phyloP scores from a whole-genome alignment of 768 basidiomycete species.

The Mrakia blollopis region DNA sequence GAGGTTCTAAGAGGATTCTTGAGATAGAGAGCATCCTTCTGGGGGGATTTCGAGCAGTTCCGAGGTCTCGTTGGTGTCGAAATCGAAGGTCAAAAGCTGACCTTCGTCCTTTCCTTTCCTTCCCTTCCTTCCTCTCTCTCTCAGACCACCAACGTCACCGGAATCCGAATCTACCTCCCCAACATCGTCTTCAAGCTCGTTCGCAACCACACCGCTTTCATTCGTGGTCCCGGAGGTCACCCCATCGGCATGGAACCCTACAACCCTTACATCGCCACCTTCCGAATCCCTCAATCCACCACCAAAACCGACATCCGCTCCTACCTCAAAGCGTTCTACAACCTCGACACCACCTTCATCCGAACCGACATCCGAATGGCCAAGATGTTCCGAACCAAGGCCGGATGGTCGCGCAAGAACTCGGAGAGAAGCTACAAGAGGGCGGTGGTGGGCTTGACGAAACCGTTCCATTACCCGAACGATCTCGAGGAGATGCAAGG shows the following conservation, averaged over 20 bases:
- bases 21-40: not conserved
- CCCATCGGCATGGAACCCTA: slow-evolving; percentile 59
- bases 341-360: slow-evolving; percentile 83
- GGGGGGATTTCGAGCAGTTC: too few species aligned
- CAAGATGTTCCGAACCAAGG: slow-evolving; percentile 52
- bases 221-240: not conserved
- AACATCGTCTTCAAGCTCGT: slow-evolving; percentile 61
- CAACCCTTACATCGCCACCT: slow-evolving; percentile 92
- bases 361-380: slow-evolving; percentile 60
- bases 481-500: slow-evolving; percentile 41
- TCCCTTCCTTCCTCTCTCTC: not conserved
- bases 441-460: slow-evolving; percentile 81
- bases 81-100: not conserved
- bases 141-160: slow-evolving; percentile 54
- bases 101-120: not conserved
- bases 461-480: slow-evolving; percentile 89
- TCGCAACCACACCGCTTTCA: slow-evolving; percentile 5
- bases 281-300: slow-evolving; percentile 75
- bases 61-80: too few species aligned
- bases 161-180: slow-evolving; percentile 80
- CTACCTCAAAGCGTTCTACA: slow-evolving; percentile 78
- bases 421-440: slow-evolving; percentile 65
- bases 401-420: slow-evolving; percentile 37
- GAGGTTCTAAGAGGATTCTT: not conserved
- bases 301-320: slow-evolving; percentile 90